phyloP scores from a whole-genome alignment of 2,329 filamentous ascomycete species.

The Chaetomiaceae sp. region DNA sequence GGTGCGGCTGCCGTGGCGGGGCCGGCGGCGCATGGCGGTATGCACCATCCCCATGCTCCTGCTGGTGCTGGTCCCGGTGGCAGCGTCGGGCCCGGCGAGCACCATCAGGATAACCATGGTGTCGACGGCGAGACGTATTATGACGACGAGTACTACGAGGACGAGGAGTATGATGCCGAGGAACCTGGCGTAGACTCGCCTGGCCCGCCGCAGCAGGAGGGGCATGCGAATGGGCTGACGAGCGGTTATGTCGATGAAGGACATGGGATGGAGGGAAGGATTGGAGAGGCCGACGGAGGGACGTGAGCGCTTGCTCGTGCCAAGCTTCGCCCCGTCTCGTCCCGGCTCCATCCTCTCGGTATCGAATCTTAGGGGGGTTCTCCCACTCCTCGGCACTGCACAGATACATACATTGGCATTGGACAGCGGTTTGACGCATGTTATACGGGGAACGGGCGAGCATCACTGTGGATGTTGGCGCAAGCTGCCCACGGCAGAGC shows the following conservation, averaged over 20 bases:
- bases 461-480: too few relatives aligned
- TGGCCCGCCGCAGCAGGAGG: not conserved
- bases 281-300: constrained; percentile 8
- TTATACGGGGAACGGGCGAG: not conserved
- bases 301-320: too few relatives aligned
- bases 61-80: too few relatives aligned
- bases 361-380: too few relatives aligned
- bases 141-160: constrained; percentile 23
- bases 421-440: not conserved
- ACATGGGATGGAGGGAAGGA: too few relatives aligned
- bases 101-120: constrained; percentile 12
- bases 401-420: constrained; percentile 3
- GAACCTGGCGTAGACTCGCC: not conserved
- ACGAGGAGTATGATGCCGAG: constrained; percentile 22
- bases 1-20: too few relatives aligned
- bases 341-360: too few relatives aligned
- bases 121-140: constrained; percentile 22
- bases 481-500: not conserved
- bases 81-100: too few relatives aligned
- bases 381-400: not conserved
- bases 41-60: too few relatives aligned
- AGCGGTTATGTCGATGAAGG: constrained; percentile 11
- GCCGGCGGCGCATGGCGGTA: constrained; percentile 25
- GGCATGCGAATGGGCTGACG: not conserved
- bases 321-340: too few relatives aligned